Base-by-base conservation (phyloP, 1,284 basidiomycete species). In the Golubevia sp. region DNA sequence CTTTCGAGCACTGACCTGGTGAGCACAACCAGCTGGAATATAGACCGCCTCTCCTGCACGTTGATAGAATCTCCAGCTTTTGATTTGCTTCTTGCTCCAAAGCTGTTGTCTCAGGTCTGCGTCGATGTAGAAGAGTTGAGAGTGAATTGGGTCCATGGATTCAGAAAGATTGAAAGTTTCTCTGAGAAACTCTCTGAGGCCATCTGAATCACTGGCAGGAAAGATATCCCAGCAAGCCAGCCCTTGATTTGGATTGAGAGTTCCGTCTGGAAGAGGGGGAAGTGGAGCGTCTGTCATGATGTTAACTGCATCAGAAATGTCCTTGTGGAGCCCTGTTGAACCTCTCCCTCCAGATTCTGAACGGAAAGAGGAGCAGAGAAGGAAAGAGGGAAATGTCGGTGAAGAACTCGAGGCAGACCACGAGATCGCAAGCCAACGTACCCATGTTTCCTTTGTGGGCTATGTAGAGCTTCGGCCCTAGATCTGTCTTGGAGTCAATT, bases 281-380 rank as follows among this genome's bases (percentile, higher is more conserved):
- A 62, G 61, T 11, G 64, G 49, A 26, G 74, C 61, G 54, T 71
- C 50, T 7, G 21, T 6, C 25, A 97, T 93, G 72, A 97, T 88
- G 83, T 97, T 97, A 67, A 97, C 86, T 1, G 93, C 94, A 76
- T 97, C 94, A 0, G 94, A 93, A 88, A 96, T 93, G 84, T 97
- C 94, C 93, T 96, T 95, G 80, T 97, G 94, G 58, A 97, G 84
- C 55, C 93, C 87, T 2, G 95, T 97, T 24, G 91, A 90, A 6
- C 92, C 91, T 73, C 91, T 91, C 73, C 88, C 91, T 5, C 90
- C 90, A 21, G 86, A 80, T 13, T 84, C 84, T 67, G 71, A 67
- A 24, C 0, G 73, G 67, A 70, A 67, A 77, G 18, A 30, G 27
- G 51, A 30, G 11, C 13, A 53, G 13, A 11, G 27, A 53, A 15